phyloP scores from a whole-genome alignment of 2,329 filamentous ascomycete species.

The Aspergillus sp. region DNA sequence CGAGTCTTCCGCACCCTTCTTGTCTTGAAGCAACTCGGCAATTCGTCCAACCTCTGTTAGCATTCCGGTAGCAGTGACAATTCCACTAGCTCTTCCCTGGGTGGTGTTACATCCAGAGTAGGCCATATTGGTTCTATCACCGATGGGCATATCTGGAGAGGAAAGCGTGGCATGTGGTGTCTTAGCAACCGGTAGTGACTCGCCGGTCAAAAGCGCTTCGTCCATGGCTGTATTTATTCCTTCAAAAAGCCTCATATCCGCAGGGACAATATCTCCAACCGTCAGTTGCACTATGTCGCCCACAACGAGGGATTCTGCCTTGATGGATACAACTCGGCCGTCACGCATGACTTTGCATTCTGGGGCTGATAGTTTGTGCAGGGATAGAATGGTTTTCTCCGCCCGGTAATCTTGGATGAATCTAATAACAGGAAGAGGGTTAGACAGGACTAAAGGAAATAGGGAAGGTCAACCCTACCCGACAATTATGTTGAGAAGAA shows the following conservation, averaged over 20 bases:
- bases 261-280: conserved; percentile 56
- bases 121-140: conserved; percentile 57
- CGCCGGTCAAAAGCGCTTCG: conserved; percentile 58
- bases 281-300: conserved; percentile 51
- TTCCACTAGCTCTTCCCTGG: conserved; percentile 54
- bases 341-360: conserved; percentile 54
- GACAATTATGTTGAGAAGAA: conserved; percentile 53
- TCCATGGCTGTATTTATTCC: conserved; percentile 72
- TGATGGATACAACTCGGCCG: conserved; percentile 48
- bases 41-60: conserved; percentile 59
- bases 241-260: conserved; percentile 52
- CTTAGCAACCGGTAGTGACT: conserved; percentile 57
- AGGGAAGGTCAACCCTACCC: conserved; percentile 29
- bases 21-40: conserved; percentile 52
- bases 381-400: conserved; percentile 56
- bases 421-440: conserved; percentile 4
- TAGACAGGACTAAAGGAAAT: too few species aligned
- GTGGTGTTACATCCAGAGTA: conserved; percentile 59
- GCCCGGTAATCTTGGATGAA: conserved; percentile 58
- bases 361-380: conserved; percentile 53
- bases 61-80: conserved; percentile 59
- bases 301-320: conserved; percentile 55
- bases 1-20: conserved; percentile 24
- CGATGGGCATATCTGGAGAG: conserved; percentile 35
- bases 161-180: conserved; percentile 30